Conservation (phyloP, 305 asterid species). For the Withania somnifera region DNA sequence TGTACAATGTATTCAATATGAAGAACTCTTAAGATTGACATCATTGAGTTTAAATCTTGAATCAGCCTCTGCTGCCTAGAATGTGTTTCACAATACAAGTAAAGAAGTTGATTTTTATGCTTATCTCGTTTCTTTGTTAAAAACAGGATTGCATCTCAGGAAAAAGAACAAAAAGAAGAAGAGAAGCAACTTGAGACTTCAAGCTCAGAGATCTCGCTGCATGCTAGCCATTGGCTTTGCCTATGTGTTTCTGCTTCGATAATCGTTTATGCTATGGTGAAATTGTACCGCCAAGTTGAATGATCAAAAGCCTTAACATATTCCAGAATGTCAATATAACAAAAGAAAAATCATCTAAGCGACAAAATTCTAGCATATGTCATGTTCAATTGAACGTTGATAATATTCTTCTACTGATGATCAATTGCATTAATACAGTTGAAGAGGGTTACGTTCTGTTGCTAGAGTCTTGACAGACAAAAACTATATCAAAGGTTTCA, state of each 20-base stretch:
- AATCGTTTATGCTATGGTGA: constrained; percentile 36
- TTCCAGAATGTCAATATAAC: not conserved
- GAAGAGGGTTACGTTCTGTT: constrained; percentile 80
- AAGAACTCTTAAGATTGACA: not conserved
- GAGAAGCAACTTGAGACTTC: not conserved
- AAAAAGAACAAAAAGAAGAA: not conserved
- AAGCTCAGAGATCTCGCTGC: constrained; percentile 2
- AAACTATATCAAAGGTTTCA: not conserved
- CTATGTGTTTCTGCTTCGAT: constrained; percentile 37
- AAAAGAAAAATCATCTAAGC: not conserved
- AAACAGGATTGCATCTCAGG: not conserved
- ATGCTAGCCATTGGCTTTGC: constrained; percentile 32
- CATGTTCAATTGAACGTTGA: not conserved
- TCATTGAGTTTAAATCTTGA: not conserved
- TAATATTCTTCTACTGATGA: not conserved
- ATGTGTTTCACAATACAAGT: not conserved
- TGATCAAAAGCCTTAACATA: constrained; percentile 2
- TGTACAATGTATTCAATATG: not conserved
- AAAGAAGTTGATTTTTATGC: not conserved
- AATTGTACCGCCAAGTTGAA: constrained; percentile 26
- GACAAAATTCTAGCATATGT: not conserved
- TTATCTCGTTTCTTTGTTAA: not conserved
- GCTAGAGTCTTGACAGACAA: constrained; percentile 18
- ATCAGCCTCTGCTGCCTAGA: not conserved
- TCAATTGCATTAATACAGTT: not conserved